Base-by-base conservation (phyloP, 2,329 filamentous ascomycete species). In the Exophiala phaeomuriformis region DNA sequence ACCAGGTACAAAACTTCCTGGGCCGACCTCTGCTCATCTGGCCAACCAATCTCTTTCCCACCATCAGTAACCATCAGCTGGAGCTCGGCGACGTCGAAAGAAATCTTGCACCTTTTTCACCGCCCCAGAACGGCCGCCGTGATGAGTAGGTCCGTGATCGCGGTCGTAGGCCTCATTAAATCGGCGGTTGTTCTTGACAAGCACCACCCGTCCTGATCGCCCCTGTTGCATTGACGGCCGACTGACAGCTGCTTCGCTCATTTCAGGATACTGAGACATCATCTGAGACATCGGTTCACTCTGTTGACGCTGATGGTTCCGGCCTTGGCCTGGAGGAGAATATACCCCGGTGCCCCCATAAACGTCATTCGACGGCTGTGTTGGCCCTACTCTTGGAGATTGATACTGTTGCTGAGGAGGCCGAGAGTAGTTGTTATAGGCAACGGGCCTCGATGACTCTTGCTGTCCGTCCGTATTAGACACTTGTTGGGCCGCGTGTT, bases 61-160 rank as follows among this genome's bases (percentile, higher is more conserved):
- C 19, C 19, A 53, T 50, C 48, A 19, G 55, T 49, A 41, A 33
- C 49, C 57, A 12, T 59, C 56, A n/a, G 47, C 47, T 3, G 56
- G 56, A 40, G 53, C 49, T 8, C 54, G 57, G 12, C 57, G 57
- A 68, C 90, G 80, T 64, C 93, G 80, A 76, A 98, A 98, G 71
- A 97, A 95, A 72, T 98, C 91, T 90, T 98, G 97, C 37, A 98
- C 93, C 67, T 89, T 84, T 68, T 90, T 85, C 9, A 90, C 90
- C 2, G 90, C 87, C 52, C 88, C 88, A 60, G 84, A 91, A 69
- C 87, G 94, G 42, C 91, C 91, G 32, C 84, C 84, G 65, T 90
- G 84, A 49, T 84, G 81, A 47, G 81, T 79, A 27, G 66, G 65
- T 40, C 72, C 69, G 12, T 68, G 66, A 61, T 88, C 85, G 58